phyloP scores from a whole-genome alignment of 2,329 filamentous ascomycete genomes.

The Venturia nashicola region DNA sequence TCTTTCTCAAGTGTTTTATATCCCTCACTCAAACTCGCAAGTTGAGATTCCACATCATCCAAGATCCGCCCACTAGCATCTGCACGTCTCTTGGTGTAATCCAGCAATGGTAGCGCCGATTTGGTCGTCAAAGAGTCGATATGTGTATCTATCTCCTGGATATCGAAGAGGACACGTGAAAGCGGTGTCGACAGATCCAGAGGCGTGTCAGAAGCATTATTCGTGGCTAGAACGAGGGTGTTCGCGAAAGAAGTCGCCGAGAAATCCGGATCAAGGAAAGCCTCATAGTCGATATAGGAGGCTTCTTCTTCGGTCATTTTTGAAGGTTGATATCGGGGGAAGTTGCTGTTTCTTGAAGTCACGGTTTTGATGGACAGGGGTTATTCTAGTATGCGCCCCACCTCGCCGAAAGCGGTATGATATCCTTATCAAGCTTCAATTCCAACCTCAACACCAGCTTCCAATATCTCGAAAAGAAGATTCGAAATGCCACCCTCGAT shows the following conservation, averaged over 20 bases:
- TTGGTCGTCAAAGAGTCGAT: slow-evolving; percentile 83
- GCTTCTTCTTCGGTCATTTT: slow-evolving; percentile 32
- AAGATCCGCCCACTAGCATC: slow-evolving; percentile 62
- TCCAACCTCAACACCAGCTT: not conserved
- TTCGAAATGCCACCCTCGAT: slow-evolving; percentile 25
- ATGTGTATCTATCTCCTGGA: slow-evolving; percentile 92
- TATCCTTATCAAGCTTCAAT: not conserved
- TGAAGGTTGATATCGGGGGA: not conserved
- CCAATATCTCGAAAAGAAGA: not conserved
- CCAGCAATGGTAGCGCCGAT: slow-evolving; percentile 67
- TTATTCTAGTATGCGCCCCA: not conserved
- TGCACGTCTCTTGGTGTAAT: slow-evolving; percentile 64
- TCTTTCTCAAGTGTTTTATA: slow-evolving; percentile 79
- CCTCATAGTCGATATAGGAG: slow-evolving; percentile 93
- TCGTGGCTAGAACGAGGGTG: slow-evolving; percentile 74
- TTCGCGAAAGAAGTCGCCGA: slow-evolving; percentile 76
- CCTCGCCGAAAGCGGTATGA: not conserved
- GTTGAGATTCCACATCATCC: slow-evolving; percentile 64
- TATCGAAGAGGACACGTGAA: slow-evolving; percentile 87
- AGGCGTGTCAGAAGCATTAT: slow-evolving; percentile 80
- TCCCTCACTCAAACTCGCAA: slow-evolving; percentile 68
- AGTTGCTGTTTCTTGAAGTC: not conserved
- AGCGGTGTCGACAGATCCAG: slow-evolving; percentile 90
- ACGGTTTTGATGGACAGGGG: not conserved
- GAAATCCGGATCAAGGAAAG: slow-evolving; percentile 76